These are phyloP conservation scores for Schoenoplectus triqueter DNA, from an alignment of 202 grass and related monocot species.

Conservation along the genomic window DNA sequence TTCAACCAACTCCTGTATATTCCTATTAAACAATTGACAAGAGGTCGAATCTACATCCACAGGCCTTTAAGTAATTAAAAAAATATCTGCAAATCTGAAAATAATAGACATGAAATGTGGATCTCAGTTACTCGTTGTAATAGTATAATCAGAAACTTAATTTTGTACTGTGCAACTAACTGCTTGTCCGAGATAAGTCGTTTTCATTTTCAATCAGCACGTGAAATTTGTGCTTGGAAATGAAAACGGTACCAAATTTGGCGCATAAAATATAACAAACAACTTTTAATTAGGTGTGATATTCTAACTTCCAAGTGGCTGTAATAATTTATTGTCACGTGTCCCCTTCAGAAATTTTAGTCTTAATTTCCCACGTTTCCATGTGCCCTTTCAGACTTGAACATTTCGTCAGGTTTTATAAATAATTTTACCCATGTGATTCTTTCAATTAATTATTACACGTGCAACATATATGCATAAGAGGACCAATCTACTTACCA, in stretches of 20 bases:
- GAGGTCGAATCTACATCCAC: not conserved
- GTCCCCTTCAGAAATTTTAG: not conserved
- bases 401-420: not conserved
- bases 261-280: not conserved
- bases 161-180: no score
- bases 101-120: no score
- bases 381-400: not conserved
- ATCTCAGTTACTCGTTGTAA: no score
- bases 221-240: not conserved
- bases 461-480: not conserved
- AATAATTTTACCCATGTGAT: not conserved
- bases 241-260: not conserved
- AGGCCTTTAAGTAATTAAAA: not conserved
- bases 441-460: not conserved
- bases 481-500: not conserved
- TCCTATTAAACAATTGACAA: not conserved
- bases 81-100: not conserved
- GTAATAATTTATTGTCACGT: not conserved
- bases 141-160: no score
- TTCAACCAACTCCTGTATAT: not conserved
- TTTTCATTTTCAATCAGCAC: not conserved
- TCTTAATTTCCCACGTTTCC: not conserved
- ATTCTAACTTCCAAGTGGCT: not conserved
- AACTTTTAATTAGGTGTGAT: not conserved
- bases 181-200: no score